phyloP scores from a whole-genome alignment of 495 filamentous ascomycete species.

The Elaphomyces granulatus region DNA sequence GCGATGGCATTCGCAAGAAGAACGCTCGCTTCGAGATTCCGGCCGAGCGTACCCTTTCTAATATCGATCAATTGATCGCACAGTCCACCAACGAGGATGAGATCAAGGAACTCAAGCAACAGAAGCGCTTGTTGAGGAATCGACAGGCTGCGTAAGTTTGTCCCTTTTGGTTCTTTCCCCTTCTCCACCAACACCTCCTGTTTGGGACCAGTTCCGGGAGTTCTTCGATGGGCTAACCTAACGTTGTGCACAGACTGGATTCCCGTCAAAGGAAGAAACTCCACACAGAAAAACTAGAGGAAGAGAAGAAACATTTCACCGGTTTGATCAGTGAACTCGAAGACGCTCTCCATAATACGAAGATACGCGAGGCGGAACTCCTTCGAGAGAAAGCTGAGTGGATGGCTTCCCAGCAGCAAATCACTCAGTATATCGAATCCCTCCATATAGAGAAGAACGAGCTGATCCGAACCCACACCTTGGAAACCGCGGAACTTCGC shows the following conservation, averaged over 20 bases:
- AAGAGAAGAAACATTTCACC: conserved; percentile 86
- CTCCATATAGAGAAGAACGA: conserved; percentile 83
- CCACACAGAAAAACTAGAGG: conserved; percentile 92
- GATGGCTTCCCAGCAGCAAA: conserved; percentile 50
- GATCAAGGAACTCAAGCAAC: conserved; percentile 96
- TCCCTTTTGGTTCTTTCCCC: conserved; percentile 4
- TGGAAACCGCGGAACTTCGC: conserved; percentile 87
- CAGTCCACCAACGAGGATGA: conserved; percentile 82
- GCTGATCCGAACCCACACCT: conserved; percentile 73
- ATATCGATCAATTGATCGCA: conserved; percentile 87
- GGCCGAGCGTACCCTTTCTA: conserved; percentile 77
- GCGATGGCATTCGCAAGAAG: conserved; percentile 97
- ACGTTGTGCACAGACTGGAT: conserved; percentile 54
- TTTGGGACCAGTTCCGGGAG: no score
- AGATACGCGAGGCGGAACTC: conserved; percentile 42
- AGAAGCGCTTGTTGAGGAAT: conserved; percentile 90
- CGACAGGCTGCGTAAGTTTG: conserved; percentile 82
- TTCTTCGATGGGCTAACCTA: conserved; percentile 21
- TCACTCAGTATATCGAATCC: conserved; percentile 58
- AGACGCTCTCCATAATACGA: conserved; percentile 50
- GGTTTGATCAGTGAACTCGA: conserved; percentile 61
- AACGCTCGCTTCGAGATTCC: conserved; percentile 98
- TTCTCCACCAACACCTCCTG: no score
- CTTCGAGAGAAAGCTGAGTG: conserved; percentile 54
- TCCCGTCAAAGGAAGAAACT: conserved; percentile 97